Percentiles rank a stretch among this genome's conserved stretches.
Conservation (phyloP, 2,329 filamentous ascomycete genomes). For the Aspergillus aculeatus region DNA sequence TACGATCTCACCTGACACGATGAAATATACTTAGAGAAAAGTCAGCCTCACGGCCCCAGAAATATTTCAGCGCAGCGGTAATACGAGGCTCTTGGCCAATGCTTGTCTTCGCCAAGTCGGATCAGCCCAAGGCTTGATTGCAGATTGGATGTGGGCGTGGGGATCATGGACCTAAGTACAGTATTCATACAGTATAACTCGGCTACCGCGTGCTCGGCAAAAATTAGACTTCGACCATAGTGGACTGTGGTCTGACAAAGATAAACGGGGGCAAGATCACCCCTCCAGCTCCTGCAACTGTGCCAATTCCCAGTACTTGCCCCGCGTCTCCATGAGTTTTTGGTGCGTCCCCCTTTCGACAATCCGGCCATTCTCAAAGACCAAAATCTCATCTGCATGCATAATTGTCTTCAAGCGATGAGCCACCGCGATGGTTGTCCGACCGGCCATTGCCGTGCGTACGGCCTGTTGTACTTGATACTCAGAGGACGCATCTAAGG, state of each 20-base stretch:
- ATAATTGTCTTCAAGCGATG: slow-evolving; percentile 85
- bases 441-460: slow-evolving; percentile 64
- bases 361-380: slow-evolving; percentile 73
- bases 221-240: not conserved
- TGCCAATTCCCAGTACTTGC: slow-evolving; percentile 76
- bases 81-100: not conserved
- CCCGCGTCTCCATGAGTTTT: slow-evolving; percentile 62
- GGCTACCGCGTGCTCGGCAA: too few species aligned
- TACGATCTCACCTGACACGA: too few species aligned
- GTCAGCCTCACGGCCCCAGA: too few species aligned
- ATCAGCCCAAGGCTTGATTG: not conserved
- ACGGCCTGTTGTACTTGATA: slow-evolving; percentile 79
- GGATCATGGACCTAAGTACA: too few species aligned
- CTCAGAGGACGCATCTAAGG: slow-evolving; percentile 82
- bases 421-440: slow-evolving; percentile 63
- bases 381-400: slow-evolving; percentile 83
- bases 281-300: slow-evolving; percentile 58
- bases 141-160: too few species aligned
- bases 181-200: too few species aligned
- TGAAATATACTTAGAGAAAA: too few species aligned
- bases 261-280: not conserved
- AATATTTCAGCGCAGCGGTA: too few species aligned
- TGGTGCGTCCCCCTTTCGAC: slow-evolving; percentile 80
- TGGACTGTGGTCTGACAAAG: too few species aligned
- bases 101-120: not conserved